Conservation (phyloP, 345 rosid genomes). For the Garcia nutans region DNA sequence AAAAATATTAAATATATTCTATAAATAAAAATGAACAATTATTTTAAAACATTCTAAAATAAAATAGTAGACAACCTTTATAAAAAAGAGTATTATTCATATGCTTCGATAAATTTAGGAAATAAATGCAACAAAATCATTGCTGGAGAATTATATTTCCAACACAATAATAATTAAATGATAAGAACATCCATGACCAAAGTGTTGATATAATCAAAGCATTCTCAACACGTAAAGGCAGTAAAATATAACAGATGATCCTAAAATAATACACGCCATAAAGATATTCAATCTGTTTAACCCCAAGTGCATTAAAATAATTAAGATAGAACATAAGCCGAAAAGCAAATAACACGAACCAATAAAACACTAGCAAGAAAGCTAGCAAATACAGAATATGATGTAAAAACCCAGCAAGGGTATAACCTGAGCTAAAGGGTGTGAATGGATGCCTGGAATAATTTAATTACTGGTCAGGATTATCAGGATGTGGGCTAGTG, state of each 20-base stretch:
- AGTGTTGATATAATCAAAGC: too few species aligned
- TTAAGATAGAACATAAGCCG: neutral
- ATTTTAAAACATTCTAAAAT: too few species aligned
- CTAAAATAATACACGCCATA: neutral
- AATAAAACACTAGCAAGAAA: neutral
- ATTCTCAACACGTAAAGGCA: too few species aligned
- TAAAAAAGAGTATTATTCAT: too few species aligned
- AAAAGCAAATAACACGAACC: neutral
- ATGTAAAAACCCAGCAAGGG: neutral
- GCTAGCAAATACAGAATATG: neutral
- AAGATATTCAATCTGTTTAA: neutral
- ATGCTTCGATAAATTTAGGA: neutral
- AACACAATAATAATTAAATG: too few species aligned
- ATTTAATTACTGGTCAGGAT: constrained; percentile 12
- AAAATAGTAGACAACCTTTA: too few species aligned
- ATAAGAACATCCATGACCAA: too few species aligned
- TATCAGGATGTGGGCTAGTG: constrained; percentile 7
- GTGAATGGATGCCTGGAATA: neutral
- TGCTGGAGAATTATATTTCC: neutral
- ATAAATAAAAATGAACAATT: too few species aligned
- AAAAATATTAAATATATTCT: too few species aligned
- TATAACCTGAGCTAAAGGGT: constrained; percentile 5
- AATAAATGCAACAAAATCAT: neutral
- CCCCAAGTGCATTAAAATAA: neutral
- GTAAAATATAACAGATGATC: neutral